phyloP scores from a whole-genome alignment of 78 protist species.

The Dictyostelium intermedium region DNA sequence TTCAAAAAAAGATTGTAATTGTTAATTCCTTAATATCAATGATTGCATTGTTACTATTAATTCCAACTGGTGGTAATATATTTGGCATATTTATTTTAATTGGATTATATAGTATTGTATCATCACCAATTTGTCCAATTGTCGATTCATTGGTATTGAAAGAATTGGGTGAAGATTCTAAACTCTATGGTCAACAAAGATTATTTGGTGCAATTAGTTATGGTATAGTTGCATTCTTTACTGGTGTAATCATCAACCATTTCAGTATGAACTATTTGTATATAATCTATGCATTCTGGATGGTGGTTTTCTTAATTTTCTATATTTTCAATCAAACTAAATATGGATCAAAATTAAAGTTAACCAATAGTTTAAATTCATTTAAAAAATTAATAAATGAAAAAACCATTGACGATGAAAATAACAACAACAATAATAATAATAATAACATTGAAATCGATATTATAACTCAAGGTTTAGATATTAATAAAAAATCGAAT shows the following conservation, averaged over 20 bases:
- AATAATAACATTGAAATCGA: background rate
- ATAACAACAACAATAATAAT: too few relatives aligned
- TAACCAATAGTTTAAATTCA: background rate
- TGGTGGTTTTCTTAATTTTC: background rate
- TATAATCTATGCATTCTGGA: background rate
- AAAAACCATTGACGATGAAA: background rate
- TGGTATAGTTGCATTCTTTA: background rate
- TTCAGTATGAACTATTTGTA: background rate
- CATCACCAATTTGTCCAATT: constrained; percentile 11
- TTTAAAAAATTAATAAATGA: constrained; percentile 14
- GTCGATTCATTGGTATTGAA: background rate
- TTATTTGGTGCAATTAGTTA: constrained; percentile 25
- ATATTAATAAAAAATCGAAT: background rate
- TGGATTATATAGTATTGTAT: background rate
- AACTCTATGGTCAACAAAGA: constrained; percentile 22
- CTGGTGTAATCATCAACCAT: background rate
- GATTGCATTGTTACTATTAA: background rate
- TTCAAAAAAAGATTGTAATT: background rate
- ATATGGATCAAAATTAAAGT: background rate
- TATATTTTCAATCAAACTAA: background rate
- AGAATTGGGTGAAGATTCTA: background rate
- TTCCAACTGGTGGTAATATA: background rate
- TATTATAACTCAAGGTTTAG: background rate
- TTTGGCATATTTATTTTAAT: background rate
- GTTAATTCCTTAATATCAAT: background rate